These are phyloP conservation scores for Erythrobasidium yunnanense DNA, from an alignment of 768 basidiomycete species.

Conservation along the genomic window DNA sequence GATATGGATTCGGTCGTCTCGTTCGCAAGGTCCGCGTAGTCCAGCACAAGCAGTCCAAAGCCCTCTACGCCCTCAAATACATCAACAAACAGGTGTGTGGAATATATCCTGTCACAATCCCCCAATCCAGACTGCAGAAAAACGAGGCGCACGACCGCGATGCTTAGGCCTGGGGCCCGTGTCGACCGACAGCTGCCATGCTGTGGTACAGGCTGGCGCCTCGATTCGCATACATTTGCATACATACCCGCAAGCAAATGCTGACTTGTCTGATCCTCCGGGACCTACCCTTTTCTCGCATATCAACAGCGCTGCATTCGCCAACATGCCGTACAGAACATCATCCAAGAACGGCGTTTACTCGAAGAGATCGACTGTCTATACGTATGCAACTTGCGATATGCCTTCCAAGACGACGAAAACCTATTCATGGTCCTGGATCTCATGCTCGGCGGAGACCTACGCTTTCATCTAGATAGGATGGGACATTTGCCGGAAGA, in stretches of 20 bases:
- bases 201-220: too few species aligned
- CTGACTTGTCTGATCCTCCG: too few species aligned
- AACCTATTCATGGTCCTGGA: slow-evolving; percentile 96
- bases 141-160: too few species aligned
- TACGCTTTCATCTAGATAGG: slow-evolving; percentile 48
- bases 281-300: too few species aligned
- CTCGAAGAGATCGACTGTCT: slow-evolving; percentile 67
- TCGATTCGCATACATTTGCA: too few species aligned
- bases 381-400: slow-evolving; percentile 44
- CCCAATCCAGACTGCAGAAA: neutral
- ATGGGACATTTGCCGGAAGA: slow-evolving; percentile 37
- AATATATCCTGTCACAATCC: neutral
- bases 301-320: slow-evolving; percentile 58
- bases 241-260: too few species aligned
- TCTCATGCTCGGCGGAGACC: slow-evolving; percentile 54
- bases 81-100: slow-evolving; percentile 65
- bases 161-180: too few species aligned
- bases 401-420: slow-evolving; percentile 93
- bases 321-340: slow-evolving; percentile 81
- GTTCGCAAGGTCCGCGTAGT: slow-evolving; percentile 96
- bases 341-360: slow-evolving; percentile 82
- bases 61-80: slow-evolving; percentile 91
- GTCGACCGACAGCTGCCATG: too few species aligned
- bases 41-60: slow-evolving; percentile 82
- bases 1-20: too few species aligned